These are phyloP conservation scores for Russula emetica DNA, from an alignment of 768 basidiomycete species.

Conservation along the genomic window DNA sequence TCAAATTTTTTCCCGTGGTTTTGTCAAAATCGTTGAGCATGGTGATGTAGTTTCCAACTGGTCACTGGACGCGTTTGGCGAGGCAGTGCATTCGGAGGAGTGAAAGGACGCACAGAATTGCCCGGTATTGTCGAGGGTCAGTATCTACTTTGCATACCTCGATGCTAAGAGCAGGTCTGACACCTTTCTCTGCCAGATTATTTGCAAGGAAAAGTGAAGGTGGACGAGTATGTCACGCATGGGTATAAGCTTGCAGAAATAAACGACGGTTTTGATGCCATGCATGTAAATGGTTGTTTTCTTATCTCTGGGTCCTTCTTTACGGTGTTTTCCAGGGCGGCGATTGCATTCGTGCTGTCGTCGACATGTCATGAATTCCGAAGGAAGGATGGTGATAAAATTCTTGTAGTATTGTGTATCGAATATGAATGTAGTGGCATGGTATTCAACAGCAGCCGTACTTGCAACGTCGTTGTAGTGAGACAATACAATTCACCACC, in stretches of 20 bases:
- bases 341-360: slow-evolving; percentile 91
- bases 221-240: slow-evolving; percentile 97
- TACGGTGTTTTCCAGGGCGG: slow-evolving; percentile 49
- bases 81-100: slow-evolving; percentile 93
- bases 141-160: slow-evolving; percentile 12
- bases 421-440: background rate
- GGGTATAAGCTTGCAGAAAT: slow-evolving; percentile 67
- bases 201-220: slow-evolving; percentile 72
- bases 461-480: background rate
- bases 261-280: slow-evolving; percentile 87
- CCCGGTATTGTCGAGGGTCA: slow-evolving; percentile 89
- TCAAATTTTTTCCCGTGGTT: background rate
- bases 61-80: slow-evolving; percentile 93
- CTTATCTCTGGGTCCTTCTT: slow-evolving; percentile 4
- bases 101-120: slow-evolving; percentile 94
- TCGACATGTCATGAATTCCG: slow-evolving; percentile 59
- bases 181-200: slow-evolving; percentile 53
- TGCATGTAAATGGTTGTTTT: slow-evolving; percentile 70
- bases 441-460: background rate
- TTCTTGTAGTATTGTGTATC: background rate
- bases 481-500: background rate
- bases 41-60: slow-evolving; percentile 44
- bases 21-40: slow-evolving; percentile 36
- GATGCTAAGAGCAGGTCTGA: background rate
- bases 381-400: background rate